Evolutionary conservation across 768 basidiomycete species (phyloP).

Genomic region (Tremella mesenterica): DNA sequence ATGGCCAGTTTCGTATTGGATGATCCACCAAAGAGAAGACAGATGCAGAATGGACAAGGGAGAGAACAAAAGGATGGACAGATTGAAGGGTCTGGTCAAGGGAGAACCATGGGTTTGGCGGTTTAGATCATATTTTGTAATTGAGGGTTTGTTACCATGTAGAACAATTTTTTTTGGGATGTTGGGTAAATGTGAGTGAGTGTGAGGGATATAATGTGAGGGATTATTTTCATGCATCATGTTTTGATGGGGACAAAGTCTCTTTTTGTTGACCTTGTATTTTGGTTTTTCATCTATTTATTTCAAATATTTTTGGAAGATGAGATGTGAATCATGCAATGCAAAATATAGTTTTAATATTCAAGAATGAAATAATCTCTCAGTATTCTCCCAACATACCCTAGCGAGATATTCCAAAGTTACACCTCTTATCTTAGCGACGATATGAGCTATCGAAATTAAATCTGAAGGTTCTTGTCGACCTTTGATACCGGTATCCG

Average conservation of each 20-base stretch:
- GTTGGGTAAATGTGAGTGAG: no score
- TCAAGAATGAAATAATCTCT: conserved; percentile 53
- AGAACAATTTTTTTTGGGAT: no score
- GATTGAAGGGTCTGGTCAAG: no score
- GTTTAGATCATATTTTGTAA: neutral
- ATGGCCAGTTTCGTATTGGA: conserved; percentile 34
- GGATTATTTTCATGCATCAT: no score
- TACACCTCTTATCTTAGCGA: conserved; percentile 49
- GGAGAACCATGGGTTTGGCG: neutral
- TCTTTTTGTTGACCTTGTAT: neutral
- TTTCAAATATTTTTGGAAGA: neutral
- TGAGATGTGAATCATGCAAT: neutral
- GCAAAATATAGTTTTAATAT: neutral
- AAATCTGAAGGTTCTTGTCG: conserved; percentile 59
- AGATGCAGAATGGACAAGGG: neutral
- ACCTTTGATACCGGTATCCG: conserved; percentile 61
- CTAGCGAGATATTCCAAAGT: conserved; percentile 54
- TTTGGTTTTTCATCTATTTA: no score
- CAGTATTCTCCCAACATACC: conserved; percentile 58
- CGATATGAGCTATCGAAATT: conserved; percentile 58
- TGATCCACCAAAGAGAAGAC: conserved; percentile 19
- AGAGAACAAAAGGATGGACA: neutral
- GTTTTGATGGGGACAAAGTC: no score
- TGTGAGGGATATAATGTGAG: no score
- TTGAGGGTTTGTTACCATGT: no score